phyloP scores from a whole-genome alignment of 768 basidiomycete genomes.

The Calocera viscosa region DNA sequence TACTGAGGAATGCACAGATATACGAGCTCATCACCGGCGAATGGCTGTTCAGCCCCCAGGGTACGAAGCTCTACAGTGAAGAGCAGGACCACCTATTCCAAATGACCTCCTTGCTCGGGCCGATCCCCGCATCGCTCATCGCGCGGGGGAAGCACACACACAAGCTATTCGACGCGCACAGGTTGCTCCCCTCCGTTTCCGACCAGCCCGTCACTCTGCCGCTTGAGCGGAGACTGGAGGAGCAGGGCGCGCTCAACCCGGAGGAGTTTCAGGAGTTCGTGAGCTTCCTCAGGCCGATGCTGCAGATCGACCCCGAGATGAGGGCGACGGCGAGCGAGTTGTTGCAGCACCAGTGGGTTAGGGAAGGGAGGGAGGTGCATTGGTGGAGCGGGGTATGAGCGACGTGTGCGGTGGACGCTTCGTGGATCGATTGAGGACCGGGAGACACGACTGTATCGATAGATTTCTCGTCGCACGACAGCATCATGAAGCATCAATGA shows the following conservation, averaged over 20 bases:
- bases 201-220: background rate
- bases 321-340: slow-evolving; percentile 9
- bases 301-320: slow-evolving; percentile 1
- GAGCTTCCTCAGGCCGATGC: slow-evolving; percentile 9
- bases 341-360: slow-evolving; percentile 8
- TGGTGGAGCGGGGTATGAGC: slow-evolving; percentile 1
- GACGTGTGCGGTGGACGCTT: background rate
- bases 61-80: background rate
- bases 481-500: background rate
- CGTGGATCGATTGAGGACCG: background rate
- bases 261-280: background rate
- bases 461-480: too few species aligned
- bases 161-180: background rate
- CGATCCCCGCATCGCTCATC: background rate
- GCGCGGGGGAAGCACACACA: background rate
- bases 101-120: background rate
- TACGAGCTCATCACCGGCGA: background rate
- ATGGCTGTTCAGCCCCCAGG: background rate
- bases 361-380: background rate
- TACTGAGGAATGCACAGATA: background rate
- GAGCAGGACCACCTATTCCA: background rate
- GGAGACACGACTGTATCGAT: too few species aligned
- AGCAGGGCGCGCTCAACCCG: background rate
- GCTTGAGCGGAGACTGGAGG: slow-evolving; percentile 7
- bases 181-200: background rate